phyloP scores from a whole-genome alignment of 805 yeast genomes.

The Lipomyces spencermartinsiae region DNA sequence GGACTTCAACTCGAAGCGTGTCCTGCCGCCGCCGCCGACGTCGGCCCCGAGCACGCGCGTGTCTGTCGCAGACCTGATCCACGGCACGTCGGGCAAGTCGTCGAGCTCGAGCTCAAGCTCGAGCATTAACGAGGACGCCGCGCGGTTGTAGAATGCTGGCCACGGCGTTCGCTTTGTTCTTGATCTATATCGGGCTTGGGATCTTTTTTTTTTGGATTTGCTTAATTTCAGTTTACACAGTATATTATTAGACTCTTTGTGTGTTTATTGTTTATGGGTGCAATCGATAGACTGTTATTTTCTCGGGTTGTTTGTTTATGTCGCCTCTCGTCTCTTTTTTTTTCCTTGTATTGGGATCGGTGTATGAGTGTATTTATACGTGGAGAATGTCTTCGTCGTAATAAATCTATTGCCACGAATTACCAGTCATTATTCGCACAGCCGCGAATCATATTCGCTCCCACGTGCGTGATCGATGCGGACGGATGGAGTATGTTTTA shows the following conservation, averaged over 20 bases:
- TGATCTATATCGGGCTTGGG: not conserved
- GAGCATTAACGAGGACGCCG: not conserved
- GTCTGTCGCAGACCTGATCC: conserved; percentile 36
- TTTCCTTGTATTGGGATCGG: not conserved
- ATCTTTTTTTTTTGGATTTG: not conserved
- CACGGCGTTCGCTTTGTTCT: not conserved
- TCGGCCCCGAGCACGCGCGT: conserved; percentile 32
- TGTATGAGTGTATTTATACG: too few relatives aligned
- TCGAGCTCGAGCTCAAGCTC: not conserved
- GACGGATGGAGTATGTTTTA: too few relatives aligned
- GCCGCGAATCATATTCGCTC: too few relatives aligned
- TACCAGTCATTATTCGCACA: too few relatives aligned
- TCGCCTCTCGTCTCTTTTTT: not conserved
- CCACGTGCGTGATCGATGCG: too few relatives aligned
- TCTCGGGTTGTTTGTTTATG: not conserved
- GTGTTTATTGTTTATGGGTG: not conserved
- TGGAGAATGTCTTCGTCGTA: not conserved
- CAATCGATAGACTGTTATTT: not conserved
- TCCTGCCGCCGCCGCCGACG: conserved; percentile 27
- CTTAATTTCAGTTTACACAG: not conserved
- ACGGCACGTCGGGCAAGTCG: conserved; percentile 10
- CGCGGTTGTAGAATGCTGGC: not conserved
- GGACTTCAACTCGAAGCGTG: conserved; percentile 2
- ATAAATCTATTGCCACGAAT: not conserved
- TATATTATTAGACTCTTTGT: not conserved